These are phyloP conservation scores for Podila epigama DNA, from an alignment of 192 early-diverging fungal genomes.

Conservation along the genomic window DNA sequence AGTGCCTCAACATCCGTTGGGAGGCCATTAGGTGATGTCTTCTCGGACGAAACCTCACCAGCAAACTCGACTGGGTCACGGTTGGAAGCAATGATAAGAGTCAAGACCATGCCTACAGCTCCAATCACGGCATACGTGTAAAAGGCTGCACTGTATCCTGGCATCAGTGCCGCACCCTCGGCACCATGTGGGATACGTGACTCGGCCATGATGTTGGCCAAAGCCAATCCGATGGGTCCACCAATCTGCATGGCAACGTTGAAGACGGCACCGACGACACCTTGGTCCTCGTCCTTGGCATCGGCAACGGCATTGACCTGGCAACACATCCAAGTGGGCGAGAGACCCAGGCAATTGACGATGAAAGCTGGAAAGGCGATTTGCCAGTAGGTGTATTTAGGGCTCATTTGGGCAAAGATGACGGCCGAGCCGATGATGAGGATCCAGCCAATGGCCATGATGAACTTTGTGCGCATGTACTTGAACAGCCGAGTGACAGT, in stretches of 20 bases:
- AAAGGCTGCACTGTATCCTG: conserved; percentile 5
- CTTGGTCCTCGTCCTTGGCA: conserved; percentile 3
- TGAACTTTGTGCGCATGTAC: not conserved
- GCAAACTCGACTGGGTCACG: conserved; percentile 9
- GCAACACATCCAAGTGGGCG: conserved; percentile 5
- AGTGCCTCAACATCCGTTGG: too few species aligned
- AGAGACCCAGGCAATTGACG: conserved; percentile 2
- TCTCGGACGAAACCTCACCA: not conserved
- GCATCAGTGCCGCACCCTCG: not conserved
- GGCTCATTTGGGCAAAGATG: not conserved
- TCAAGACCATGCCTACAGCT: not conserved
- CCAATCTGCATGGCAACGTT: conserved; percentile 17
- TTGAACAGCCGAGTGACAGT: conserved; percentile 13
- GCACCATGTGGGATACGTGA: not conserved
- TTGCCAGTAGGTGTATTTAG: not conserved
- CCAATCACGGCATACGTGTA: conserved; percentile 8
- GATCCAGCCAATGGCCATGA: not conserved
- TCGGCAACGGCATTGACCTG: conserved; percentile 4
- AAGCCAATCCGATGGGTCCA: conserved; percentile 11
- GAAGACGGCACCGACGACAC: conserved; percentile 8
- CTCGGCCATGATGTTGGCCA: conserved; percentile 9
- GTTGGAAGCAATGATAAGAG: conserved; percentile 3
- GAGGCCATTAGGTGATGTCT: too few species aligned
- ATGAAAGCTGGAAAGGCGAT: not conserved
- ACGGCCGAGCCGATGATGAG: not conserved